These are phyloP conservation scores for Botrytis cinerea DNA, from an alignment of 2,329 filamentous ascomycete genomes.

Conservation along the genomic window DNA sequence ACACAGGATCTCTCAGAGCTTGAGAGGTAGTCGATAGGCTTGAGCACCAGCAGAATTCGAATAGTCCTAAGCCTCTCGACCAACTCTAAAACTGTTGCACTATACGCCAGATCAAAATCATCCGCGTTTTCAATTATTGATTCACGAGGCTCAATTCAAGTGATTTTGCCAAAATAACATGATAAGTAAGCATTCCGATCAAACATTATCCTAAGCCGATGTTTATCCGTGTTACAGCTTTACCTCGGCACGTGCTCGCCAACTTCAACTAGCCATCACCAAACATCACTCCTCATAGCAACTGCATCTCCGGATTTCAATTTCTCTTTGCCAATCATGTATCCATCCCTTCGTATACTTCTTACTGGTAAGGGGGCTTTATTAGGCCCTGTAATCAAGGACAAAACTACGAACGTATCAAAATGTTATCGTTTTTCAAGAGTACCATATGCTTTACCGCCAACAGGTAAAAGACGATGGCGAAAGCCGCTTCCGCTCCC, in stretches of 20 bases:
- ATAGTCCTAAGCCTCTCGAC: background rate
- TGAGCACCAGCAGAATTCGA: too few relatives aligned
- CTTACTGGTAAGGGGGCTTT: conserved; percentile 6
- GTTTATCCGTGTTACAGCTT: background rate
- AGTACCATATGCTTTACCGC: conserved; percentile 23
- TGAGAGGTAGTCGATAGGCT: too few relatives aligned
- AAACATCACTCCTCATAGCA: background rate
- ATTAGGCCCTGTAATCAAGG: conserved; percentile 3
- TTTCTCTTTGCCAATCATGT: background rate
- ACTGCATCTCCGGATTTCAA: background rate
- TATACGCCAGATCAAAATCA: background rate
- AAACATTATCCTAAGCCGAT: background rate
- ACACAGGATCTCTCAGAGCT: too few relatives aligned
- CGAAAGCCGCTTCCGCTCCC: conserved; percentile 9
- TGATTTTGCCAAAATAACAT: background rate
- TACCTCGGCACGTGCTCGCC: background rate
- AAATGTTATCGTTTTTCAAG: conserved; percentile 47
- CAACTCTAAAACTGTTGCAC: background rate
- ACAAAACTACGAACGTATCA: conserved; percentile 5
- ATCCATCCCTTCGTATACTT: background rate
- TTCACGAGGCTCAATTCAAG: background rate
- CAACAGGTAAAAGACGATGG: conserved; percentile 18
- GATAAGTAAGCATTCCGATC: background rate
- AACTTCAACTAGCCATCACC: background rate
- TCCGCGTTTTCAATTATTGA: background rate